Conservation (phyloP, 2,329 filamentous ascomycete species). For the Verticillium longisporum region DNA sequence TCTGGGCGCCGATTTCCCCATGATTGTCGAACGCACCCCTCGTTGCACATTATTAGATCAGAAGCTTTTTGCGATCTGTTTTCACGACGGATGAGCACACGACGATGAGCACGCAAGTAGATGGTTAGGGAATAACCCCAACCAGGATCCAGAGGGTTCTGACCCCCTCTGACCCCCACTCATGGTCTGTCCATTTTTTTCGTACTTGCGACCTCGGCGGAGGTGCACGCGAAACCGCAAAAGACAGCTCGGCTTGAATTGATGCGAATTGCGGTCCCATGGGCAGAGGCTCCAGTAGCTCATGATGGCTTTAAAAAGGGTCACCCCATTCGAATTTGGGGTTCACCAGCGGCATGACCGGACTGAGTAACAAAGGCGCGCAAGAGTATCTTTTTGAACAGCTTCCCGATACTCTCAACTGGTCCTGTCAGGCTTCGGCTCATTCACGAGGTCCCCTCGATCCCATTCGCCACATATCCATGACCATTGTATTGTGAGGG, state of each 20-base stretch:
- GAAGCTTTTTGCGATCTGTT: not conserved
- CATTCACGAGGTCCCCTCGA: not conserved
- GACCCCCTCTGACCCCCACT: not conserved
- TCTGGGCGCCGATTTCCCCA: not conserved
- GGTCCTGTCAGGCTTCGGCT: not conserved
- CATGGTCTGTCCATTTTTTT: not conserved
- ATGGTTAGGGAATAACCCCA: not conserved
- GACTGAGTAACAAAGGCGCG: not conserved
- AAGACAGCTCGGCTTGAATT: not conserved
- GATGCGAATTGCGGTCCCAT: not conserved
- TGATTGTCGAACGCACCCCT: not conserved
- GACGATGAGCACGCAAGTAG: not conserved
- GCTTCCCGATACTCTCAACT: not conserved
- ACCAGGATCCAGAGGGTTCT: not conserved
- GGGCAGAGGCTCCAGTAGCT: not conserved
- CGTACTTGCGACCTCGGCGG: not conserved
- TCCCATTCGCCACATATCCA: not conserved
- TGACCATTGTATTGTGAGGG: not conserved
- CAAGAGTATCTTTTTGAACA: not conserved
- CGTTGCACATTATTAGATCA: not conserved
- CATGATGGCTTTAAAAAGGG: not conserved
- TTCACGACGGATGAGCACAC: not conserved
- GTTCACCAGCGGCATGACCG: not conserved
- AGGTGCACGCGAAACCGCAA: not conserved
- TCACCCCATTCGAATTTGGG: not conserved